Base-by-base conservation (phyloP, 805 yeast species). In the Teunomyces atbi region DNA sequence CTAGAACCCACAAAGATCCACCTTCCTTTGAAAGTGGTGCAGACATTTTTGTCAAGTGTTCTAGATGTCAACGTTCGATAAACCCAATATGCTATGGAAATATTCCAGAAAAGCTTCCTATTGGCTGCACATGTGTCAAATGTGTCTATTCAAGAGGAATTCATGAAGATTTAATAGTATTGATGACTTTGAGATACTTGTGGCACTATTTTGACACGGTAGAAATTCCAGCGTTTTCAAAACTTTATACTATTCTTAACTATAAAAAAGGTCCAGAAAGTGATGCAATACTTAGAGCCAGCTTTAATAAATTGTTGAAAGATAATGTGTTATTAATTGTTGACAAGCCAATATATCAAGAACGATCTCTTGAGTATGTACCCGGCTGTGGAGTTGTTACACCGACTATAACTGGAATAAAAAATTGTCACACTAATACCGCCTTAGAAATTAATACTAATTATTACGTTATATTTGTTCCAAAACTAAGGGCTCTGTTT, bases 1-100 rank as follows among this genome's bases (percentile, higher is more conserved):
- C n/a, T n/a, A n/a, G n/a, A n/a, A n/a, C n/a, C 18, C n/a, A 13
- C 2, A 7, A 13, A 11, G 4, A 5, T 6, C 39, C 13, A 11
- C 39, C 39, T 12, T 10, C 10, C 7, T 36, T 20, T 36, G 39
- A 36, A 27, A 27, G 13, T 23, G 32, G 10, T 13, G 6, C 19
- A 11, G 13, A 11, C 6, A 12, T 12, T 26, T 5, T 13, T 10
- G 16, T 19, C 11, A 56, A 60, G 3, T 74, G 78, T 45, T 51
- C 51, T 7, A 41, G 45, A 2, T 74, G 78, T 51, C 49, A 48
- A 4, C 54, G 56, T 30, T 26, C 34, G 6, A 54, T 71, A 5
- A 76, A 72, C 50, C 56, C 64, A 0, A 48, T 57, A 11, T 71
- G 74, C 39, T 71, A 72, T 50, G 74, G 70, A 12, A 41, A 20